Percentiles rank a stretch among this genome's conserved stretches.
Conservation (phyloP, 768 basidiomycete species). For the Collybia nuda region DNA sequence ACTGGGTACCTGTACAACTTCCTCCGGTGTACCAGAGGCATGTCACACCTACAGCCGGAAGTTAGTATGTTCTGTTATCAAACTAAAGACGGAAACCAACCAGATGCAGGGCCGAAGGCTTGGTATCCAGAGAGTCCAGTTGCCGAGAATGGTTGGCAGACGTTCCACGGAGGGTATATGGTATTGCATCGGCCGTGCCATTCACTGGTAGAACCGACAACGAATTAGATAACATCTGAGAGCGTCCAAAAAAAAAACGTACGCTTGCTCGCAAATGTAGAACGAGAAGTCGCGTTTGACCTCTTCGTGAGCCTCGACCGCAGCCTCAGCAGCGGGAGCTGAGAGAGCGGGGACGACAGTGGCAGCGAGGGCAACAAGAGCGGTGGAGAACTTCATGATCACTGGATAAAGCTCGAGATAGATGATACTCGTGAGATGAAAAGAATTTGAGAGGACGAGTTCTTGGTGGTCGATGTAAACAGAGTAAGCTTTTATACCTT, state of each 20-base stretch:
- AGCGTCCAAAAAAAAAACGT: neutral
- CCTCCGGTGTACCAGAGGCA: slow-evolving; percentile 9
- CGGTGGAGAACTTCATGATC: slow-evolving; percentile 6
- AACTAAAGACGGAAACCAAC: neutral
- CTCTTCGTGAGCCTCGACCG: neutral
- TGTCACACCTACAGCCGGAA: neutral
- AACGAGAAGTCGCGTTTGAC: slow-evolving; percentile 6
- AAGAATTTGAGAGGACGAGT: too few species aligned
- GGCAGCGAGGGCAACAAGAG: slow-evolving; percentile 3
- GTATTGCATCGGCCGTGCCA: slow-evolving; percentile 1
- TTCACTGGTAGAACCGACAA: neutral
- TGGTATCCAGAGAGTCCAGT: slow-evolving; percentile 7
- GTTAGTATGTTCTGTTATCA: neutral
- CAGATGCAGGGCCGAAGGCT: slow-evolving; percentile 6
- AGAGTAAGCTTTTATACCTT: too few species aligned
- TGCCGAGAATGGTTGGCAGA: slow-evolving; percentile 8
- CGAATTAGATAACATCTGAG: neutral
- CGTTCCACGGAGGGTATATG: slow-evolving; percentile 7
- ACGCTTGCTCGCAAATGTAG: slow-evolving; percentile 5
- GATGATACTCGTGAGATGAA: too few species aligned
- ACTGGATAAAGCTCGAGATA: neutral
- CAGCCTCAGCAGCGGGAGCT: slow-evolving; percentile 5
- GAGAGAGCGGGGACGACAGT: neutral
- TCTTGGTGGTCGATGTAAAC: too few species aligned
- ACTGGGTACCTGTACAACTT: slow-evolving; percentile 7